Percentiles rank a stretch among this genome's conserved stretches.
Evolutionary conservation across 345 rosid genomes (phyloP).

Genomic region (Camelina sativa): DNA sequence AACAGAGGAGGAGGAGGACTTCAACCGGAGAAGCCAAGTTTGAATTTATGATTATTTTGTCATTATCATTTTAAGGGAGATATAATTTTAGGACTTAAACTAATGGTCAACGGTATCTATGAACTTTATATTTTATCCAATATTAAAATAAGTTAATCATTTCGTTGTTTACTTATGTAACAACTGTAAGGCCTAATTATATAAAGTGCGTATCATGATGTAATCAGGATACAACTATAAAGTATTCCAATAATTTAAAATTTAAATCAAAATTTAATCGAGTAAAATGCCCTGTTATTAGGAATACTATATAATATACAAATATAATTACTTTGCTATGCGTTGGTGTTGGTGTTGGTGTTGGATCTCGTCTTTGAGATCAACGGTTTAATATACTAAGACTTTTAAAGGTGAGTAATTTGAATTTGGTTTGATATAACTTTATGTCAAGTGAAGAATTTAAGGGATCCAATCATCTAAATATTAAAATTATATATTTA

Average conservation of each 20-base stretch:
- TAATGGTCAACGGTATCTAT: constrained; percentile 12
- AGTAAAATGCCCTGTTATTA: neutral
- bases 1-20: constrained; percentile 15
- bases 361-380: too few species aligned
- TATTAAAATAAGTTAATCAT: neutral
- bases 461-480: neutral
- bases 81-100: neutral
- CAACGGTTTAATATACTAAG: too few species aligned
- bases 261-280: neutral
- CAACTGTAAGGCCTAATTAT: neutral
- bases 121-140: neutral
- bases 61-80: too few species aligned
- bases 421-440: neutral
- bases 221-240: neutral
- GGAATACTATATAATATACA: neutral
- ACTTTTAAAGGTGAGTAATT: too few species aligned
- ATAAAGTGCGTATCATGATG: constrained; percentile 6
- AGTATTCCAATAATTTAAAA: neutral
- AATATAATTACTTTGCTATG: too few species aligned
- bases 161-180: neutral
- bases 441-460: neutral
- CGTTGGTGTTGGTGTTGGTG: too few species aligned
- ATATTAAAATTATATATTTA: neutral
- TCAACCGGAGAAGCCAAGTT: constrained; percentile 26
- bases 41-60: neutral